Evolutionary conservation across 495 filamentous ascomycete species (phyloP), one percentile per base, ranked within the genome.

Genomic region (Massariosphaeria phaeospora): DNA sequence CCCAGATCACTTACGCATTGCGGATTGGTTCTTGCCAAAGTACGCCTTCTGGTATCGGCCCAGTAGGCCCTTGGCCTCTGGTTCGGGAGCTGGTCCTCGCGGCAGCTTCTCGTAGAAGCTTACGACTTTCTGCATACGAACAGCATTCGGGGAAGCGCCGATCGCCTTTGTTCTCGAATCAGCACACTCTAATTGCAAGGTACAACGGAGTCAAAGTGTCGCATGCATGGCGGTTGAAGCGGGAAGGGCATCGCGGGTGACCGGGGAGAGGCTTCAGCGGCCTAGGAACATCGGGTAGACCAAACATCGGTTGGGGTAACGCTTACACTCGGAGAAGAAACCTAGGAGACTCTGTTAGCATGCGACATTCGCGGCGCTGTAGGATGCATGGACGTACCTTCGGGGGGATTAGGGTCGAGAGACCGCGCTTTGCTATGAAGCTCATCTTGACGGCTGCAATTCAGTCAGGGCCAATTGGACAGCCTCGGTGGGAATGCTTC

Each of bases 91-190:
- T 57, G 86, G 69, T 52, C 93, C 93, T 69, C 88, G 85, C 69
- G 93, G 93, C 29, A 99, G 86, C 71, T 89, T 91, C 75, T 90
- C 88, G 78, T 99, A 99, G 83, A 99, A 96, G 79, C 78, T 85
- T 72, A 96, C 91, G 54, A 97, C 87, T 63, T 91, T 84, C 71
- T 91, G 83, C 91, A 98, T 96, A 66, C 89, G 86, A 62, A 85
- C 80, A 66, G 93, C 93, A 86, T 96, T 89, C 67, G 89, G 86
- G 55, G 89, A 88, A 69, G 85, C 87, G 61, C 91, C 89, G 66
- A 96, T 89, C 47, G 85, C 88, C 88, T 95, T 73, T 45, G 23
- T 48, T 30, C n/a, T 11, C 5, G 23, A 31, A 33, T 62, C 53
- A 63, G 60, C 36, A 43, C n/a, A n/a, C n/a, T n/a, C n/a, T n/a